These are phyloP conservation scores for Candida broadrunensis DNA, from an alignment of 805 yeast species.

Conservation along the genomic window DNA sequence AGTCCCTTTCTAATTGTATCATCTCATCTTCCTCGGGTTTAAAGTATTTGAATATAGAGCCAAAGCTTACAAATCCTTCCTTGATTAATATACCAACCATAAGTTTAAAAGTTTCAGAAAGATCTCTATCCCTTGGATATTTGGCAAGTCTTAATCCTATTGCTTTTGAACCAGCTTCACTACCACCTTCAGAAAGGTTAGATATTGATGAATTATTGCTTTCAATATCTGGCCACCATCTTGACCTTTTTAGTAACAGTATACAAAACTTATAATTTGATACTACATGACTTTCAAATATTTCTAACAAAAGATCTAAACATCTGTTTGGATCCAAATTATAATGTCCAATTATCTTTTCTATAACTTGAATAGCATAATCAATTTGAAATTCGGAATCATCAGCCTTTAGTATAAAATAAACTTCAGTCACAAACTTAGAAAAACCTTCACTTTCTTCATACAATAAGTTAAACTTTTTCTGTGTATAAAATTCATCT, in stretches of 20 bases:
- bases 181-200: slow-evolving; percentile 49
- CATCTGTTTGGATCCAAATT: slow-evolving; percentile 70
- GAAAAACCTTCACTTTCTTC: slow-evolving; percentile 82
- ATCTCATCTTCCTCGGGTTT: slow-evolving; percentile 52
- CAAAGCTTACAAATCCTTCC: slow-evolving; percentile 63
- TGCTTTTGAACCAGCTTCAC: slow-evolving; percentile 50
- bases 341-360: slow-evolving; percentile 68
- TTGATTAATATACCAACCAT: slow-evolving; percentile 59
- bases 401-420: slow-evolving; percentile 32
- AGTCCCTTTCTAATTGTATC: slow-evolving; percentile 37
- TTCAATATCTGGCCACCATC: slow-evolving; percentile 62
- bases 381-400: slow-evolving; percentile 41
- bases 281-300: slow-evolving; percentile 45
- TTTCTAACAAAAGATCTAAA: slow-evolving; percentile 58
- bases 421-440: slow-evolving; percentile 52
- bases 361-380: slow-evolving; percentile 46
- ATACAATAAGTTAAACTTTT: slow-evolving; percentile 62
- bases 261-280: slow-evolving; percentile 47
- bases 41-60: slow-evolving; percentile 55
- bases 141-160: slow-evolving; percentile 45
- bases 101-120: slow-evolving; percentile 43
- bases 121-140: slow-evolving; percentile 25
- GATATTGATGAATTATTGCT: slow-evolving; percentile 32
- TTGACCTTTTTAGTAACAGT: slow-evolving; percentile 47
- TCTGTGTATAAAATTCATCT: slow-evolving; percentile 46